Base-by-base conservation (phyloP, 148 eudicot species). In the Cornus suecica region DNA sequence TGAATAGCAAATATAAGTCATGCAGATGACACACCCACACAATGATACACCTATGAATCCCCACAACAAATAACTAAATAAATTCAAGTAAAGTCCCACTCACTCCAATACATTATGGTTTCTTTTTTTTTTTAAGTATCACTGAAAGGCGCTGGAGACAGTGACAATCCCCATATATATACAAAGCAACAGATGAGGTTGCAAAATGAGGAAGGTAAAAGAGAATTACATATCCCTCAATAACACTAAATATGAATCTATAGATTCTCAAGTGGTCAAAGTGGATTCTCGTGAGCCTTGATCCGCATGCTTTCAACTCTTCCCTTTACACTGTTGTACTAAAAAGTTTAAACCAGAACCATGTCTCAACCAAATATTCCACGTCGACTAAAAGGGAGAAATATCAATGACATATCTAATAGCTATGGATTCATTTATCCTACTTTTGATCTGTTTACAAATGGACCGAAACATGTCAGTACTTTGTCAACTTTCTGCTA, bases 1-100 rank as follows among this genome's bases (percentile, higher is more conserved):
- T 5, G 76, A 82, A n/a, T 20, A 63, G 23, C 51, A 73, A 74
- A 65, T 65, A 22, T 74, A 60, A 42, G 48, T 28, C 41, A 74
- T 10, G n/a, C 23, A 45, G 23, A 15, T 26, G 23, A 70, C 24
- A 51, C 14, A 23, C 37, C 25, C 23, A 30, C 56, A 8, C 62
- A 18, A 8, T 58, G 62, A n/a, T 16, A 32, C 70, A 20, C 69
- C 14, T 67, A 32, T 2, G 10, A 45, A 22, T 24, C 26, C 45
- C 68, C 22, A 65, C 68, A 65, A 65, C 29, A 16, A 1, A 48
- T 6, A 37, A 37, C 26, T 15, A 22, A 26, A 23, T 67, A 24
- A 45, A 58, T 58, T 13, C 62, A 8, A 20, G 54, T 3, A 58
- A 18, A 58, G 4, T 8, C 3, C 1, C 22, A n/a, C 62, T 20